These are phyloP conservation scores for Coniferiporia weirii DNA, from an alignment of 1,284 basidiomycete species.

Conservation along the genomic window DNA sequence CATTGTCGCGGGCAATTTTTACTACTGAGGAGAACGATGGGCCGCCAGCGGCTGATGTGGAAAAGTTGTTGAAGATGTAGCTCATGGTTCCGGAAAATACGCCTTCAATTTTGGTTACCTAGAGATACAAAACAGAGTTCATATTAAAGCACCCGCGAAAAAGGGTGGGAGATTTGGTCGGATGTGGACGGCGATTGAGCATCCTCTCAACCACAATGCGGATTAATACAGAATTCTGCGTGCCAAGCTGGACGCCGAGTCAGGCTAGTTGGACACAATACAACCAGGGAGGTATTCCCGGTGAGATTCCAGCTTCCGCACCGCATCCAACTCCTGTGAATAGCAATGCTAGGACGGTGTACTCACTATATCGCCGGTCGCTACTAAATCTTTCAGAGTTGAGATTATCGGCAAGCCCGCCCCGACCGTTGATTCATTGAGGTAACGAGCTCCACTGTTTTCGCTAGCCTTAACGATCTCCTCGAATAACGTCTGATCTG, in stretches of 20 bases:
- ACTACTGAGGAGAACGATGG: conserved; percentile 88
- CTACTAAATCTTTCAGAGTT: conserved; percentile 87
- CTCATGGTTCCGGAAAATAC: conserved; percentile 95
- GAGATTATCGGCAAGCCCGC: conserved; percentile 92
- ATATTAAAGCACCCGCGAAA: not conserved
- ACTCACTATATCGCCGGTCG: conserved; percentile 84
- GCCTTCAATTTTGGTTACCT: conserved; percentile 78
- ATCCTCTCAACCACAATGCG: not conserved
- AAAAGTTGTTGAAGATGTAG: conserved; percentile 99
- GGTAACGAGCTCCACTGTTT: conserved; percentile 60
- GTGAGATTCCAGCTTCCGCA: too few relatives aligned
- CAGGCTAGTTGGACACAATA: too few relatives aligned
- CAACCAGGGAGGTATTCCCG: too few relatives aligned
- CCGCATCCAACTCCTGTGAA: not conserved
- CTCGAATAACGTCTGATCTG: conserved; percentile 67
- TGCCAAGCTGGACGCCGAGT: not conserved
- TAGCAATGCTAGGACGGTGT: not conserved
- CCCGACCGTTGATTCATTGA: conserved; percentile 94
- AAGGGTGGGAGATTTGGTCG: not conserved
- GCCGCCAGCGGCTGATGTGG: conserved; percentile 52
- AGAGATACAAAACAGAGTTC: not conserved
- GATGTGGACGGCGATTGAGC: not conserved
- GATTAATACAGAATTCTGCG: not conserved
- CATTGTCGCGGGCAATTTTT: conserved; percentile 82
- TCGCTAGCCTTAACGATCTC: conserved; percentile 55